Evolutionary conservation across 768 basidiomycete species (phyloP), one percentile per base, ranked within the genome.

Genomic region (Suillus variegatus): DNA sequence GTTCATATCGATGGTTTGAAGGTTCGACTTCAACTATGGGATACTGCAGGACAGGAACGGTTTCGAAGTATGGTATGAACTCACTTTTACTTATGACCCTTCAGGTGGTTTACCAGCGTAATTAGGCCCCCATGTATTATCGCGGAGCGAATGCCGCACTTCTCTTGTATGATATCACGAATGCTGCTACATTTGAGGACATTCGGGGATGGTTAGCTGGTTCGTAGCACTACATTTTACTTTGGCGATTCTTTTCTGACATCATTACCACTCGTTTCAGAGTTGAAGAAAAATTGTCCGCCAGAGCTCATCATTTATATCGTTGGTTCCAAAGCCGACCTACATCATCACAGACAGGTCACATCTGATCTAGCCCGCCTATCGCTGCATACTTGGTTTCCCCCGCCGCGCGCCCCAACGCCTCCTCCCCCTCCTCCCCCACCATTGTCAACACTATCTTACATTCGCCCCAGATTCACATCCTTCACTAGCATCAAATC

Each of bases 151-250:
- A 96, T 75, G 95, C 95, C 69, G 95, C 95, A 44, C 85, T 98
- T 68, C 84, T 97, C 70, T 84, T 97, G 75, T 98, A 98, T 80
- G 95, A 98, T 83, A 94, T 97, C 71, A 96, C 96, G 73, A 94
- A 93, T 79, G 85, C 86, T 65, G 82, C 89, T 64, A 91, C 92
- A 35, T 95, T 98, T 81, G 88, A 94, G 67, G 95, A 96, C 76
- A 87, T 97, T 71, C 86, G 90, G 69, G 91, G 92, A 68, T 98
- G 95, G 95, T 84, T 93, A 61, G 90, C 93, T 82, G 94, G 94
- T 88, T 71, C 66, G 84, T 72, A 1, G 40, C 40, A 47, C 62
- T 66, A 25, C 32, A 28, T n/a, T 63, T 46, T 28, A 18, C n/a
- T 20, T 57, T 28, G 22, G 51, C 10, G 3, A 32, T 60, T 35